phyloP scores from a whole-genome alignment of 805 yeast genomes.

The Saccharomyces jurei region DNA sequence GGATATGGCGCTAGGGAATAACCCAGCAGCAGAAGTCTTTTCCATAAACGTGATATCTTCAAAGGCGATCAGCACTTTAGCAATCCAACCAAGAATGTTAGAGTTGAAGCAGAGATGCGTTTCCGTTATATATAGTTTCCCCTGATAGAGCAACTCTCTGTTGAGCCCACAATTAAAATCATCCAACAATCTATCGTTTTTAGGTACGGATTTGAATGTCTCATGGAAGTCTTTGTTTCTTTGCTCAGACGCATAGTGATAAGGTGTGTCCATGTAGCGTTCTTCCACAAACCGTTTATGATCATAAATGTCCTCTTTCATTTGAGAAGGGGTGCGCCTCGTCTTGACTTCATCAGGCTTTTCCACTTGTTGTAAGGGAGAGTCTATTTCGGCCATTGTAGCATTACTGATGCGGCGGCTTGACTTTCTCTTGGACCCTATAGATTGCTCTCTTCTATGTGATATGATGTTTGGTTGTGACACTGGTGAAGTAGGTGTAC shows the following conservation, averaged over 20 bases:
- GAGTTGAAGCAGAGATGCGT: slow-evolving; percentile 78
- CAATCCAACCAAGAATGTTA: slow-evolving; percentile 77
- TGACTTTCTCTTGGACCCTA: slow-evolving; percentile 2
- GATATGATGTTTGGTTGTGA: slow-evolving; percentile 23
- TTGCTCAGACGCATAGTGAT: slow-evolving; percentile 54
- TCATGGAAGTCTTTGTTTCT: slow-evolving; percentile 73
- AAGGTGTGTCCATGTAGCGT: slow-evolving; percentile 47
- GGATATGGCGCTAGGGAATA: slow-evolving; percentile 83
- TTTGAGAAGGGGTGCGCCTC: slow-evolving; percentile 1
- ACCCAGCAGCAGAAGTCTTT: slow-evolving; percentile 76
- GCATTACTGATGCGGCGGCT: slow-evolving; percentile 8
- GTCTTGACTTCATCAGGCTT: slow-evolving; percentile 17
- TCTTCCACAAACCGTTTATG: slow-evolving; percentile 49
- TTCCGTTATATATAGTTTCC: slow-evolving; percentile 76
- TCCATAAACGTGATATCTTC: slow-evolving; percentile 58
- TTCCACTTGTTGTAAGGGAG: slow-evolving; percentile 15
- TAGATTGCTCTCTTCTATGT: slow-evolving; percentile 23
- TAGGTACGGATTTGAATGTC: slow-evolving; percentile 59
- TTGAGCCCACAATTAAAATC: slow-evolving; percentile 88
- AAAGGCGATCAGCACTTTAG: slow-evolving; percentile 63
- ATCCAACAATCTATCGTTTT: slow-evolving; percentile 66
- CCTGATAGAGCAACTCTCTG: slow-evolving; percentile 80
- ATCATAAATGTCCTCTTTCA: slow-evolving; percentile 14
- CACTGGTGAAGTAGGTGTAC: background rate
- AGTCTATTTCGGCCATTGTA: background rate